Evolutionary conservation across 805 yeast species (phyloP), one percentile per base, ranked within the genome.

Genomic region (Jamesozyma rosinii): DNA sequence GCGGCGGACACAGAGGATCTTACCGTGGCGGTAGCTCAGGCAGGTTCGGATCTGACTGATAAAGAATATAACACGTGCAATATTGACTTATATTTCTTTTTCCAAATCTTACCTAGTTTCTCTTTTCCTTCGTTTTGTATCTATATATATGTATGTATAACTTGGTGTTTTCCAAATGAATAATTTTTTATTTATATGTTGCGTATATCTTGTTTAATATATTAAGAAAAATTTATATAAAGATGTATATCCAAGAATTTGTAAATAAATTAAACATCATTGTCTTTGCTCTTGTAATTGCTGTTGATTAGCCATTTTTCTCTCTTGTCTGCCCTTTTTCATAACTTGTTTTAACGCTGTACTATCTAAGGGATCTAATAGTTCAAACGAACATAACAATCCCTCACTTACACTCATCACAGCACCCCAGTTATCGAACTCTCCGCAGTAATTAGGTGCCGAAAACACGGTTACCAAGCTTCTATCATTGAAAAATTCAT

Each of bases 321-420:
- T 70, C 61, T 89, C 96, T 48, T 83, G 82, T 55, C 84, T 81
- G n/a, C 95, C 95, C 65, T 81, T 83, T 52, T 82, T 83, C 97
- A 90, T 87, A 40, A 87, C 92, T 61, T 85, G 95, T 59, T 90
- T 89, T 65, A 92, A 74, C 4, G 96, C 96, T 17, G 83, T 82
- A 41, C 94, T 77, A 65, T 90, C 97, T 53, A 92, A 71, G 8
- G 98, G 98, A 65, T 92, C 96, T 46, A 90, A 70, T 43, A 90
- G 73, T 63, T 90, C 98, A 64, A 90, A 90, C 48, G 92, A 82
- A 64, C 98, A 90, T 44, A 92, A 69, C 50, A 90, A 71, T 54
- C 90, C 97, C 49, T 90, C 96, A 49, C 86, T 77, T 14, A 90
- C 97, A 53, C 94, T 81, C 97, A 90, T 90, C 4, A 90, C 97